phyloP scores from a whole-genome alignment of 192 early-diverging fungal species.

The Backusella liffmaniae region DNA sequence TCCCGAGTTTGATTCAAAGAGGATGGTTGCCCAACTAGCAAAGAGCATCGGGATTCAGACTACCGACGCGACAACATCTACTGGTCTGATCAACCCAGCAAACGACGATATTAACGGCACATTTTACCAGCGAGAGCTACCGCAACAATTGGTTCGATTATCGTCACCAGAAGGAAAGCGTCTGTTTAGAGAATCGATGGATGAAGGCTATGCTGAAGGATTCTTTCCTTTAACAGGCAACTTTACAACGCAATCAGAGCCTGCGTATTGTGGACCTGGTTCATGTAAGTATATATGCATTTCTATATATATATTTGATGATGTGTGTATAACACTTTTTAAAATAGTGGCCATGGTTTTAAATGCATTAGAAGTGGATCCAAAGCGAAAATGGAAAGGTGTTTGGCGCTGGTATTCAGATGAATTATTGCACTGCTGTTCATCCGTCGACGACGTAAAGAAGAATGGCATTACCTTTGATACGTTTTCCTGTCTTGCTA shows the following conservation, averaged over 20 bases:
- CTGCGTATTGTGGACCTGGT: constrained; percentile 85
- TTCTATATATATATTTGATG: too few relatives aligned
- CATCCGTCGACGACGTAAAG: constrained; percentile 67
- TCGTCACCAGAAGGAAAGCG: constrained; percentile 74
- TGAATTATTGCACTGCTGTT: constrained; percentile 71
- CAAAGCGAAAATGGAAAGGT: constrained; percentile 87
- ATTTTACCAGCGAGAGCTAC: constrained; percentile 56
- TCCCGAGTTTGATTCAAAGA: neutral
- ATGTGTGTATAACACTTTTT: neutral
- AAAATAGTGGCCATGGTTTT: constrained; percentile 81
- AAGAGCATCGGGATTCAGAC: neutral
- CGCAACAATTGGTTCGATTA: constrained; percentile 67
- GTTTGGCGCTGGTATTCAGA: constrained; percentile 88
- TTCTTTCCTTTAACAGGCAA: constrained; percentile 89
- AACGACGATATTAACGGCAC: constrained; percentile 25
- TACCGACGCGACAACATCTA: neutral
- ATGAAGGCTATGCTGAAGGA: constrained; percentile 75
- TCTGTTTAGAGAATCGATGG: constrained; percentile 79
- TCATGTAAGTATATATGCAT: constrained; percentile 42
- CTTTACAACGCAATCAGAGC: constrained; percentile 92
- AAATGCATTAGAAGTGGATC: constrained; percentile 91
- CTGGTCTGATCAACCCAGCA: neutral
- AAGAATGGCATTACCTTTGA: constrained; percentile 86
- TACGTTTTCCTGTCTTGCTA: constrained; percentile 85
- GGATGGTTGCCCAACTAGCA: neutral